Evolutionary conservation across 352 stramenopile genomes (phyloP), one percentile per base, ranked within the genome.

Genomic region (Phytophthora idaei): DNA sequence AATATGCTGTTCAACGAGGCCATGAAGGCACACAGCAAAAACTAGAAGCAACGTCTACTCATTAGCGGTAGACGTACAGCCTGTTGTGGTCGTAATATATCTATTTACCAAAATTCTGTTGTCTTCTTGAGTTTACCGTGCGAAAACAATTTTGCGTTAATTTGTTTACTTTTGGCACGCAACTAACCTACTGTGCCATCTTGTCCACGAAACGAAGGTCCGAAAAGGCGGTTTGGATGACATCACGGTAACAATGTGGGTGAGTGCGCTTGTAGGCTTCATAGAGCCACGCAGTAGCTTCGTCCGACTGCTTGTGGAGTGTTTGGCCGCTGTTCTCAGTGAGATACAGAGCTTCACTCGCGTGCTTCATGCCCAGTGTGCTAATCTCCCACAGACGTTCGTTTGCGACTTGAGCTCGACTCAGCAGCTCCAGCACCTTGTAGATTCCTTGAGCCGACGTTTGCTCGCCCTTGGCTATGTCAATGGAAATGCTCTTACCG

Each of bases 381-480:
- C 69, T 74, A 41, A 88, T 53, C 37, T 90, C 81, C 81, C 81
- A 90, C 29, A 54, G 53, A 27, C 64, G 72, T 17, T 74, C 61
- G 61, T 84, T 85, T 25, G 45, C 46, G 31, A 64, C 61, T 48
- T 90, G 79, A 15, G 57, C 60, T n/a, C 81, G 81, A 31, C 69
- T 63, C 37, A 90, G 61, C 28, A 87, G 50, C 60, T 77, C 70
- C n/a, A 90, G 50, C 17, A 86, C 78, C 62, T 86, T 86, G 78
- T 85, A 86, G 55, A 83, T 83, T 5, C 76, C 57, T 21, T 64
- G 57, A 34, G 67, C 69, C 0, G 60, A 68, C 1, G 48, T 50
- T 14, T 77, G 66, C 6, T 90, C 75, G 11, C 53, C 62, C 41
- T 74, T 83, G 29, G 69, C 71, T 42, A 90, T 74, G 47, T 87